Base-by-base conservation (phyloP, 805 yeast genomes). In the Yarrowia porcina region DNA sequence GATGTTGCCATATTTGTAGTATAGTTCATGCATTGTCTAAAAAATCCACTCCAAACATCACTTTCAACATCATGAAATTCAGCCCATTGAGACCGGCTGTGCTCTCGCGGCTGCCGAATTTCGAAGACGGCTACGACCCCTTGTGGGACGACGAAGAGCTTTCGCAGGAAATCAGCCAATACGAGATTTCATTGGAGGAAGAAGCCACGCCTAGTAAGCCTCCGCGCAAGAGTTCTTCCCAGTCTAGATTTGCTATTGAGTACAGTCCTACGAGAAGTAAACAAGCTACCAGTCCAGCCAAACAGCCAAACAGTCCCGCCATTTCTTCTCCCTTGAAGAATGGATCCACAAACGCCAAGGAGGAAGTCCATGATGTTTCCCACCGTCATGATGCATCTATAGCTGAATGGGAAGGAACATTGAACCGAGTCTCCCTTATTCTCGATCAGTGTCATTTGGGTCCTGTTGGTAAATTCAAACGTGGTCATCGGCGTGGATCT, bases 111-210 rank as follows among this genome's bases (percentile, higher is more conserved):
- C 4, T 28, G 12, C 49, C 36, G 38, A 38, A 41, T 25, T 59
- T 39, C 23, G 63, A 61, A 21, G 62, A 61, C 20, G 66, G 41
- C 5, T 39, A 63, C 39, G 69, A 67, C 59, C 66, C 69, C 27
- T 49, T 67, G n/a, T 67, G 69, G 69, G 49, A 56, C 23, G 61
- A 56, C 13, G 61, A 38, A 5, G 61, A 56, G 36, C 30, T 56
- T 8, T 20, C 49, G 7, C 21, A 39, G 39, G 61, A 56, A 30
- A 32, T 56, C 39, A 39, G 49, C 6, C 61, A 39, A 28, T 56
- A 56, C 15, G 61, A 56, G 21, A 56, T 56, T 9, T 45, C 52
- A 4, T n/a, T 45, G 13, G 42, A 32, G 35, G 20, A 21, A 12
- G 42, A 35, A 13, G 38, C 15, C 8, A 56, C 49, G 1, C 61